phyloP scores from a whole-genome alignment of 140 eudicot species.

The Senecio squalidus region DNA sequence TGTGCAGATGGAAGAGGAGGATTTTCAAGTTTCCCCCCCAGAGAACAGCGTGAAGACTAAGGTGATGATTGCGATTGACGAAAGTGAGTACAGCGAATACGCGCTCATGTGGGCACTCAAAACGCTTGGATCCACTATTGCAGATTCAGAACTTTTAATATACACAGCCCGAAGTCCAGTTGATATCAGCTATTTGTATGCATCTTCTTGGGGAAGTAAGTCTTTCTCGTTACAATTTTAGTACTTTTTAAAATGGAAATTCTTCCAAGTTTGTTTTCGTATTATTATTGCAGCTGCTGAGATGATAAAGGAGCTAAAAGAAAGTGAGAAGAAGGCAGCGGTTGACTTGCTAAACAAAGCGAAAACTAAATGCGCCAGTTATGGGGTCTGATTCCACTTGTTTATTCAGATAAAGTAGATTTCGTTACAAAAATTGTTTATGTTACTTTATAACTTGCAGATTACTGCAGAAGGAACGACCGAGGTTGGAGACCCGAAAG shows the following conservation, averaged over 20 bases:
- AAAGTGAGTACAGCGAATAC: conserved; percentile 27
- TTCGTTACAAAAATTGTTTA: neutral
- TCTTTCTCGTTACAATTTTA: neutral
- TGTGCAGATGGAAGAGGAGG: conserved; percentile 20
- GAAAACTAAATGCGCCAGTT: conserved; percentile 15
- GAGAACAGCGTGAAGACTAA: conserved; percentile 13
- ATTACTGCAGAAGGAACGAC: conserved; percentile 33
- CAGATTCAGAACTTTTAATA: conserved; percentile 22
- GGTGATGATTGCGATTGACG: conserved; percentile 54
- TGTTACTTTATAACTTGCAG: conserved; percentile 17
- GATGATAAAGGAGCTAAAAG: conserved; percentile 18
- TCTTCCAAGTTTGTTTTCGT: neutral
- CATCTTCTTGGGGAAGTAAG: conserved; percentile 28
- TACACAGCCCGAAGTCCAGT: conserved; percentile 10
- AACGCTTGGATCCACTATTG: conserved; percentile 21
- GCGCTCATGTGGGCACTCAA: conserved; percentile 43
- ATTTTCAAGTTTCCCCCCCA: neutral
- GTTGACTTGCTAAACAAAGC: conserved; percentile 22
- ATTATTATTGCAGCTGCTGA: conserved; percentile 21
- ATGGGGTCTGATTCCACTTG: conserved; percentile 7
- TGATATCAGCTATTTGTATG: conserved; percentile 29
- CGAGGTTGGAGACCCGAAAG: conserved; percentile 38
- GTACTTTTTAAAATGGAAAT: neutral
- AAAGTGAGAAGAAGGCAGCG: conserved; percentile 22
- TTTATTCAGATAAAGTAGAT: neutral